Percentiles rank a stretch among this genome's conserved stretches.
Conservation (phyloP, 2,329 filamentous ascomycete species). For the Fusarium bulbicola region DNA sequence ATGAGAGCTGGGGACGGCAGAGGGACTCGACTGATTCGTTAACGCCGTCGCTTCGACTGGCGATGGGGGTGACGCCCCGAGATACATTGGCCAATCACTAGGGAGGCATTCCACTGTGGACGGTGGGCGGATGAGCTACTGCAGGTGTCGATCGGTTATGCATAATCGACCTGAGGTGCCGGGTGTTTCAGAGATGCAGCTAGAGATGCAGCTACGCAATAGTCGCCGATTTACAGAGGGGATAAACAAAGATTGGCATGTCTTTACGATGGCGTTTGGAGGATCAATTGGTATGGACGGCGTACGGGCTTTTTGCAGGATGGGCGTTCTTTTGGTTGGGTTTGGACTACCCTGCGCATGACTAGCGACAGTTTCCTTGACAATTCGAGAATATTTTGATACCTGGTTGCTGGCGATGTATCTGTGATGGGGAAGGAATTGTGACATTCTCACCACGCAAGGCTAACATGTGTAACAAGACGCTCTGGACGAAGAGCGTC, state of each 20-base stretch:
- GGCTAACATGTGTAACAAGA: not conserved
- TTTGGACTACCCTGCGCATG: not conserved
- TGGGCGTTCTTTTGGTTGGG: slow-evolving; percentile 11
- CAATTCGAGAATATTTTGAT: not conserved
- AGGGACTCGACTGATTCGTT: slow-evolving; percentile 37
- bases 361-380: slow-evolving; percentile 20
- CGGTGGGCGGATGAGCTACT: slow-evolving; percentile 6
- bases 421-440: not conserved
- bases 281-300: not conserved
- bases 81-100: slow-evolving; percentile 32
- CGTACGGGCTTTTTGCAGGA: slow-evolving; percentile 6
- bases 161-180: not conserved
- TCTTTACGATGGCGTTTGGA: slow-evolving; percentile 21
- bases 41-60: slow-evolving; percentile 38
- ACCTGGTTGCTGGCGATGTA: not conserved
- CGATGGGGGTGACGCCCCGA: slow-evolving; percentile 32
- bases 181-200: slow-evolving; percentile 12
- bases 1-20: slow-evolving; percentile 3
- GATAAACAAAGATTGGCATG: not conserved
- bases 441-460: no score
- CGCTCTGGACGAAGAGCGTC: fast-evolving
- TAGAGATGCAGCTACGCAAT: slow-evolving; percentile 1
- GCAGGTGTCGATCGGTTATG: slow-evolving; percentile 25
- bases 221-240: not conserved
- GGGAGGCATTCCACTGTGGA: not conserved